Evolutionary conservation across 352 stramenopile species (phyloP), one percentile per base, ranked within the genome.

Genomic region (Pythium insidiosum): DNA sequence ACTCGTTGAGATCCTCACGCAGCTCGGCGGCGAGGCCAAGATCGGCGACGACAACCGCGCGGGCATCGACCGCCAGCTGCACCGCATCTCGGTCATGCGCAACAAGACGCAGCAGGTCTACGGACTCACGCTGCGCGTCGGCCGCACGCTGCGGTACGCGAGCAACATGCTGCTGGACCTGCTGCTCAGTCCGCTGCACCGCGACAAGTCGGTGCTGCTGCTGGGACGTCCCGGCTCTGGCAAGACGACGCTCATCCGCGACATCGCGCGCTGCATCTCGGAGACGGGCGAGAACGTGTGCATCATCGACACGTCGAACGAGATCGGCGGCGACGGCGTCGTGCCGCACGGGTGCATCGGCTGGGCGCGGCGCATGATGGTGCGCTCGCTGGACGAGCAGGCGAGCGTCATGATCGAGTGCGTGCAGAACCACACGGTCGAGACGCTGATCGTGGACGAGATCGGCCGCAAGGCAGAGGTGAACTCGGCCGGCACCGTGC

Each of bases 371-470:
- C 75, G 83, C 23, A 87, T 95, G 70, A 90, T 92, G 76, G 83
- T 96, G 12, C 49, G 48, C 24, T 73, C 60, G n/a, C 52, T 92
- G 1, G 62, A 85, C 29, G 56, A 68, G 7, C 83, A 93, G 58
- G 64, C 59, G 15, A 46, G 55, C 16, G 68, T 93, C 3, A 96
- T 96, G 84, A 65, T 92, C 36, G 84, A 96, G 65, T 89, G 73
- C 40, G 76, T 95, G 20, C 84, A 96, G 48, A 95, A 96, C 54
- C 80, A 96, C 59, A 94, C 82, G 7, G 84, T 92, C 15, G 47
- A 83, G 42, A 87, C 75, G 20, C 70, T 96, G 33, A 76, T 96
- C 23, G 73, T 96, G 37, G 86, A 97, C 59, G 85, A 97, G 53
- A 90, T 96, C 51, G 78, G 82, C 29, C 64, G 81, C 23, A 72